Evolutionary conservation across 2,329 filamentous ascomycete species (phyloP).

Genomic region (Leptographium wingfieldii): DNA sequence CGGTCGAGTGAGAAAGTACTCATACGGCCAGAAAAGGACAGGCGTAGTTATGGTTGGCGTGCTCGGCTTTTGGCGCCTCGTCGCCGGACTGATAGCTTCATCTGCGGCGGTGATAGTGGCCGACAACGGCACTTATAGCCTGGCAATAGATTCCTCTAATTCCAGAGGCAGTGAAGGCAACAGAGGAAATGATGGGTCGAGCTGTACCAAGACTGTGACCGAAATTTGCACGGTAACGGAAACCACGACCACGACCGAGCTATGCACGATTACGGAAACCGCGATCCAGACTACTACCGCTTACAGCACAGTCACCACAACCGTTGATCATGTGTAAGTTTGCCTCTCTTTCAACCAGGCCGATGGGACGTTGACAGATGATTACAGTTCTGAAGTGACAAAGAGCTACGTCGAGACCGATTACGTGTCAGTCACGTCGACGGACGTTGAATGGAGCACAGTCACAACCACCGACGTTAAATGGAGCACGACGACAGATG

Average conservation of each 20-base stretch:
- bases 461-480: background rate
- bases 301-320: background rate
- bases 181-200: too few species aligned
- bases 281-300: background rate
- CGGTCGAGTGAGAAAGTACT: too few species aligned
- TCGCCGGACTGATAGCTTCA: background rate
- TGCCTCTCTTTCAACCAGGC: background rate
- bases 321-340: background rate
- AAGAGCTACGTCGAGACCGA: background rate
- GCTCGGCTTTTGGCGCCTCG: background rate
- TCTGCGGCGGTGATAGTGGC: background rate
- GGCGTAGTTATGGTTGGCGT: background rate
- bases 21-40: too few species aligned
- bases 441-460: background rate
- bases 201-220: background rate
- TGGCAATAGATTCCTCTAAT: too few species aligned
- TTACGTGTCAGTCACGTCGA: background rate
- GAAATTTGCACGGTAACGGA: conserved; percentile 3
- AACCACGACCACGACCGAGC: background rate
- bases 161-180: too few species aligned
- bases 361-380: background rate
- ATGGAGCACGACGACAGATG: background rate
- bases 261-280: background rate
- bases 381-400: background rate
- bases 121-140: background rate